Percentiles rank a stretch among this genome's conserved stretches.
Evolutionary conservation across 2,329 filamentous ascomycete species (phyloP).

Genomic region (Tolypocladium paradoxum): DNA sequence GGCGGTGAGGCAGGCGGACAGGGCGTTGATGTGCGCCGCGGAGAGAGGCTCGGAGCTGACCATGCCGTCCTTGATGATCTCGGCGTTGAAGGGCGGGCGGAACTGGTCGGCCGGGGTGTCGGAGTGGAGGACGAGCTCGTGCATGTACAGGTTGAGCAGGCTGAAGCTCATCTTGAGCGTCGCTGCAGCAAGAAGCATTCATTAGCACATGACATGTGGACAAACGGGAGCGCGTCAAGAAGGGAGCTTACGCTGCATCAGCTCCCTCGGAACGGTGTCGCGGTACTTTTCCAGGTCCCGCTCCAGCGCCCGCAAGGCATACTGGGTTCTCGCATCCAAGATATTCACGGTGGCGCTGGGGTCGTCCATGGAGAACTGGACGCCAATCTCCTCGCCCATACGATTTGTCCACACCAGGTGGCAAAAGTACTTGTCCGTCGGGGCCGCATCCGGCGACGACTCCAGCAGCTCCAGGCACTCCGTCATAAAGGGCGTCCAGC

Average conservation of each 20-base stretch:
- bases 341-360: conserved; percentile 42
- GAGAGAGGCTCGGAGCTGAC: conserved; percentile 27
- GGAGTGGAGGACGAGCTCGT: conserved; percentile 62
- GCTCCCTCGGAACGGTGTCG: conserved; percentile 37
- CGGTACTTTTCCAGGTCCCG: conserved; percentile 51
- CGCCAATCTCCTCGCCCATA: conserved; percentile 57
- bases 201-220: background rate
- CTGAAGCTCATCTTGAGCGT: conserved; percentile 53
- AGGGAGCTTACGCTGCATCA: conserved; percentile 40
- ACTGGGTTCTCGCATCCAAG: conserved; percentile 51
- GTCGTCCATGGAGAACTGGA: conserved; percentile 59
- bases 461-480: conserved; percentile 48
- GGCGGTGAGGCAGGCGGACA: conserved; percentile 55
- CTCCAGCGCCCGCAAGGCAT: conserved; percentile 54
- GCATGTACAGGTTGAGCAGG: conserved; percentile 60
- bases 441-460: conserved; percentile 41
- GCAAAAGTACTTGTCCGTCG: conserved; percentile 46
- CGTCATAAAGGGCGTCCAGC: conserved; percentile 49
- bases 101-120: conserved; percentile 48
- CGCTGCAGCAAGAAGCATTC: conserved; percentile 27
- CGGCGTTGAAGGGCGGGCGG: conserved; percentile 33
- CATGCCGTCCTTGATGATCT: conserved; percentile 31
- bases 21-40: conserved; percentile 50
- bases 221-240: background rate
- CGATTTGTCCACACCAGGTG: conserved; percentile 49